Conservation (phyloP, 2,329 filamentous ascomycete species). For the Talaromyces islandicus region DNA sequence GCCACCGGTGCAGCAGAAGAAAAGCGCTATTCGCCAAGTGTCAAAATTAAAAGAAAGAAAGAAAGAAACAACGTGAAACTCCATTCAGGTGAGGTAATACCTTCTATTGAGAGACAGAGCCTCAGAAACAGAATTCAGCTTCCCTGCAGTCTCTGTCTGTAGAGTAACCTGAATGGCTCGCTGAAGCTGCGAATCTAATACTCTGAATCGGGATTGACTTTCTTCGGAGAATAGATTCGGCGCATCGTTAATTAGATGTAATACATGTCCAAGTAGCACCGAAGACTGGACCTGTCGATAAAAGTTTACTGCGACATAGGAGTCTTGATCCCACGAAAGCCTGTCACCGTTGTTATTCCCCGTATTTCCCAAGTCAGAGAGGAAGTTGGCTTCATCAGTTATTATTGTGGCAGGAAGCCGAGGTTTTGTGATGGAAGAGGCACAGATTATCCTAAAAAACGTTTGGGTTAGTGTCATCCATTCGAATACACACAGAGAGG, state of each 20-base stretch:
- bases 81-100: not conserved
- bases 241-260: not conserved
- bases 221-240: not conserved
- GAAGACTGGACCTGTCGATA: constrained; percentile 1
- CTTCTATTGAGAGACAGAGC: not conserved
- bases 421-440: not conserved
- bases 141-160: not conserved
- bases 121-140: not conserved
- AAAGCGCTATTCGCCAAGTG: not conserved
- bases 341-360: not conserved
- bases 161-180: not conserved
- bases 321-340: not conserved
- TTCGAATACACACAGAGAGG: not conserved
- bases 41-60: not conserved
- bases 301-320: not conserved
- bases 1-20: not conserved
- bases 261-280: not conserved
- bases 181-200: not conserved
- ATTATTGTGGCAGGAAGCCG: not conserved
- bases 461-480: not conserved
- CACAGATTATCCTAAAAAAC: not conserved
- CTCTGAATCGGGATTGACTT: not conserved
- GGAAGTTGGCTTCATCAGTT: not conserved
- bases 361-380: not conserved
- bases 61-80: too few relatives aligned